Evolutionary conservation across 352 stramenopile species (phyloP), one percentile per base, ranked within the genome.

Genomic region (Pythium plurisporium): DNA sequence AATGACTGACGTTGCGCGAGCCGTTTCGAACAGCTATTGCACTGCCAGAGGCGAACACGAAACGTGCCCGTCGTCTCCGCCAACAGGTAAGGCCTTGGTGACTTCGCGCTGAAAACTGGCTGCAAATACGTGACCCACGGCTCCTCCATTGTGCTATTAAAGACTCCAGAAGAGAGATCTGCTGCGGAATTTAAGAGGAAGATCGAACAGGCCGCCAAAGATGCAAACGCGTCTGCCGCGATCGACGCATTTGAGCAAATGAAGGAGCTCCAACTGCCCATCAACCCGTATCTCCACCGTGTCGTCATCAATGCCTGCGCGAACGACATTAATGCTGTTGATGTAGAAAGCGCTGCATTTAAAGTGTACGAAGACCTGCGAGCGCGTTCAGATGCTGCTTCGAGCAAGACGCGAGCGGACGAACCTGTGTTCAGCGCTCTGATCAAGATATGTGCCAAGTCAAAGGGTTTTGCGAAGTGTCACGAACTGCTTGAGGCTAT

Each of bases 351-450:
- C 38, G 51, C 36, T 9, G 62, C 60, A 17, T 76, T 76, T 26
- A 55, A 44, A n/a, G 43, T 64, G 30, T 66, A 63, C 33, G 57
- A 74, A 12, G 58, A 58, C 29, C 27, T 53, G 15, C 23, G 25
- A 25, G 17, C 45, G 5, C 49, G 70, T 37, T 38, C 66, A 52
- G 20, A 72, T 43, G 40, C 61, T 31, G 10, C 14, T 3, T 50
- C 51, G n/a, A 57, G 55, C 20, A 62, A 61, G 30, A 27, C n/a
- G 5, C 53, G 51, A 22, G 62, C 82, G 11, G 73, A 83, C 22
- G 84, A 94, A 58, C 78, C 70, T 14, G 82, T 78, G 26, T 88
- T 84, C 64, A 92, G 74, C 55, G 79, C 84, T 23, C 68, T 94
- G 43, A 66, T 92, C 52, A 90, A 91, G 50, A 61, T 94, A 10